A percentile compares a stretch with the other conserved stretches of the same genome.
phyloP scores from a whole-genome alignment of 2,329 filamentous ascomycete species.

The Fusarium paranaense region DNA sequence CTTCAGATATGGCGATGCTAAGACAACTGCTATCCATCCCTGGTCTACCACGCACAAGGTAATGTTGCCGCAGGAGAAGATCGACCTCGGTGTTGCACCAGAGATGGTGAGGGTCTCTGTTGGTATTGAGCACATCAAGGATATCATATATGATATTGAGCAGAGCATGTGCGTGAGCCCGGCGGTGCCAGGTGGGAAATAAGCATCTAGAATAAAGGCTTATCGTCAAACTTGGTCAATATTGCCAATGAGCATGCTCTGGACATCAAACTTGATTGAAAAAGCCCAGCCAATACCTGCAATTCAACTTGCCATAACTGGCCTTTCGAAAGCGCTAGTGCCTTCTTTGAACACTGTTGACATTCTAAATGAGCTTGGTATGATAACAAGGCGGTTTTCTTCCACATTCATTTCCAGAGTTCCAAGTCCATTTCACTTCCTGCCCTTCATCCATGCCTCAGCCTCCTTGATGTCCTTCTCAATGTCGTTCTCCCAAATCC shows the following conservation, averaged over 20 bases:
- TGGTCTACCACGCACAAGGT: conserved; percentile 96
- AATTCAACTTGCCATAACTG: not conserved
- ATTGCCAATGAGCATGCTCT: not conserved
- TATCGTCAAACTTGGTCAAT: not conserved
- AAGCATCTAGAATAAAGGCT: not conserved
- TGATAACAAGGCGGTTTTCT: not conserved
- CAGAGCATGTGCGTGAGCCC: conserved; percentile 57
- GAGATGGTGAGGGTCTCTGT: conserved; percentile 94
- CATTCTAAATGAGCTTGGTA: not conserved
- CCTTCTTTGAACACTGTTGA: not conserved
- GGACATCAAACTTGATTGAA: not conserved
- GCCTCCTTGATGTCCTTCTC: not conserved
- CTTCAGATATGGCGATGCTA: conserved; percentile 93
- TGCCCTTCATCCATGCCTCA: not conserved
- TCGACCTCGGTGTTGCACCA: conserved; percentile 83
- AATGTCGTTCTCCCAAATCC: conserved; percentile 15
- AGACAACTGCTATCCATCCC: conserved; percentile 92
- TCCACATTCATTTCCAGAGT: not conserved
- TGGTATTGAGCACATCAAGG: conserved; percentile 93
- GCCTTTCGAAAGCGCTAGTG: not conserved
- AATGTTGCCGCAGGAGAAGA: conserved; percentile 83
- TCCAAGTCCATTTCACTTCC: not conserved
- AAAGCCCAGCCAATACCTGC: not conserved
- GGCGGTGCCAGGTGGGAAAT: not conserved
- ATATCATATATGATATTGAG: conserved; percentile 93